Conservation (phyloP, 176 grass and related monocot genomes). For the Juncus effusus region DNA sequence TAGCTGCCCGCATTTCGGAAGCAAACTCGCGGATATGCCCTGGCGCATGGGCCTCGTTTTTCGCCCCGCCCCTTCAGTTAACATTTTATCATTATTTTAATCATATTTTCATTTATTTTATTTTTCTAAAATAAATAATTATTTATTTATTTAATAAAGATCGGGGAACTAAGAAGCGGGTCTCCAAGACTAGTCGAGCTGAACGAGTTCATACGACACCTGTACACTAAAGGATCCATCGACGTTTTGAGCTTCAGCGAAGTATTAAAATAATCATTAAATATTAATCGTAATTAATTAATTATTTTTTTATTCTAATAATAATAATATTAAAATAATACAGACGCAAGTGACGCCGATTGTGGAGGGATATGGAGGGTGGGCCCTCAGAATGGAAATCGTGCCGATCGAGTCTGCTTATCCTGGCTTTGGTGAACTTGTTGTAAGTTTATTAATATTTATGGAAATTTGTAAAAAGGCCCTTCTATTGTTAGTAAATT, state of each 20-base stretch:
- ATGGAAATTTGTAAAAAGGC: no score
- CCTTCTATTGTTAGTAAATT: no score
- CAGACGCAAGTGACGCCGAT: slow-evolving; percentile 95
- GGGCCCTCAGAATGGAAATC: slow-evolving; percentile 86
- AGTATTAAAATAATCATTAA: slow-evolving; percentile 35
- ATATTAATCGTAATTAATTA: background rate
- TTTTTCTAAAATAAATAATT: background rate
- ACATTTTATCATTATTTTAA: slow-evolving; percentile 24
- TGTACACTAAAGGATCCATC: slow-evolving; percentile 64
- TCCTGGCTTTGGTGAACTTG: slow-evolving; percentile 83
- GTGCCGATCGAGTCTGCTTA: slow-evolving; percentile 98
- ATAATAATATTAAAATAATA: slow-evolving; percentile 31
- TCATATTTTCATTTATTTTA: background rate
- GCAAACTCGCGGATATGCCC: slow-evolving; percentile 97
- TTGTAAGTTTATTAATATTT: slow-evolving; percentile 49
- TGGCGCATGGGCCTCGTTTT: slow-evolving; percentile 97
- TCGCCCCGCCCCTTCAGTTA: slow-evolving; percentile 84
- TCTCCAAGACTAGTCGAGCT: slow-evolving; percentile 83
- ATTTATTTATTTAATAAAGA: slow-evolving; percentile 37
- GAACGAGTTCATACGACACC: slow-evolving; percentile 74
- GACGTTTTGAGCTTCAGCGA: slow-evolving; percentile 97
- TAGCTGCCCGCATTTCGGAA: slow-evolving; percentile 98
- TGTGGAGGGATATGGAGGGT: slow-evolving; percentile 98
- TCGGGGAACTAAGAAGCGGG: slow-evolving; percentile 93
- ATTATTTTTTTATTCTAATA: background rate